Evolutionary conservation across 179 eudicot genomes (phyloP).

Genomic region (Patellifolia procumbens): DNA sequence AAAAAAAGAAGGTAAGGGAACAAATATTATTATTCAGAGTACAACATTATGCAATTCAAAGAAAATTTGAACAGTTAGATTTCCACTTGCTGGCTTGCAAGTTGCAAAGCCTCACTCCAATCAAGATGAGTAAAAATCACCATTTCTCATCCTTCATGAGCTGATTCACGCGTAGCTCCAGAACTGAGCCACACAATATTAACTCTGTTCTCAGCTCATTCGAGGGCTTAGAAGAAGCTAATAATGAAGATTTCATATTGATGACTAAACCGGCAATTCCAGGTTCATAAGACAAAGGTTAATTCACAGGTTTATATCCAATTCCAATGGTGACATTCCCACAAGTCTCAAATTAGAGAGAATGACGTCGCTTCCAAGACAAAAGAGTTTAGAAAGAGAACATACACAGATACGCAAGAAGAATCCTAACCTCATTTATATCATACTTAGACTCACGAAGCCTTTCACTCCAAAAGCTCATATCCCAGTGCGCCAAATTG

Average conservation of each 20-base stretch:
- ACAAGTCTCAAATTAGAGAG: neutral
- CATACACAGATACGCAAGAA: slow-evolving; percentile 19
- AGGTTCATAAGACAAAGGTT: neutral
- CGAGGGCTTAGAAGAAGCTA: too few relatives aligned
- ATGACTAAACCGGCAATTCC: neutral
- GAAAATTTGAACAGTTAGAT: neutral
- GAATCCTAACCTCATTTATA: slow-evolving; percentile 73
- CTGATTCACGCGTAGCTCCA: too few relatives aligned
- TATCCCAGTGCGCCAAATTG: slow-evolving; percentile 83
- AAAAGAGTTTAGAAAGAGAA: too few relatives aligned
- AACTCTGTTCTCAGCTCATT: too few relatives aligned
- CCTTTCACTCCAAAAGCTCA: slow-evolving; percentile 96
- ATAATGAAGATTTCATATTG: too few relatives aligned
- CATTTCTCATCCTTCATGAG: too few relatives aligned
- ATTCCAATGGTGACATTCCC: neutral
- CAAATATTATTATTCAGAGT: neutral
- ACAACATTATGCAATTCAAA: neutral
- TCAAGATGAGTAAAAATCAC: too few relatives aligned
- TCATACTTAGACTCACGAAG: slow-evolving; percentile 93
- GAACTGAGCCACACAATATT: too few relatives aligned
- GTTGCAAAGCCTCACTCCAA: too few relatives aligned
- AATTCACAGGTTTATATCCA: neutral
- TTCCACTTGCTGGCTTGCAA: too few relatives aligned
- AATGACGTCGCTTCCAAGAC: neutral
- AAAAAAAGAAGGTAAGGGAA: neutral